phyloP scores from a whole-genome alignment of 192 early-diverging fungal genomes.

The Umbelopsis vinacea region DNA sequence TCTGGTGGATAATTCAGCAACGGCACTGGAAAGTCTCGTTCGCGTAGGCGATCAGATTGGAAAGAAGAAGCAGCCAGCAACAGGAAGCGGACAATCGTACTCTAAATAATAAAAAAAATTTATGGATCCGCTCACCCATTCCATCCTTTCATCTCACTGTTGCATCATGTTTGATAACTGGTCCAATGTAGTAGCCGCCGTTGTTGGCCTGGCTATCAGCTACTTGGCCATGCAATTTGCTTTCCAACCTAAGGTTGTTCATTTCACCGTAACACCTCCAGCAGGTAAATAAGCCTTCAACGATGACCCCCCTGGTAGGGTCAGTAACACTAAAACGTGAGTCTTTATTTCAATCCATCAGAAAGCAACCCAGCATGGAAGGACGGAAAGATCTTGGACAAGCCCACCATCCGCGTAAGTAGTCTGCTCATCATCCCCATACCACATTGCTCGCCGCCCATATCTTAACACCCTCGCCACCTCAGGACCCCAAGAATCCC shows the following conservation, averaged over 20 bases:
- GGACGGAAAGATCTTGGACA: conserved; percentile 47
- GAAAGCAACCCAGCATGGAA: conserved; percentile 56
- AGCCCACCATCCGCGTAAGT: conserved; percentile 52
- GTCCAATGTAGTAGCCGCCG: neutral
- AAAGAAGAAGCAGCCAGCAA: neutral
- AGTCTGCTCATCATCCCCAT: neutral
- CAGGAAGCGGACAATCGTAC: neutral
- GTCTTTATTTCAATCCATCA: conserved; percentile 14
- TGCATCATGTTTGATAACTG: conserved; percentile 15
- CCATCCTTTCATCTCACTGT: neutral
- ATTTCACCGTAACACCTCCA: conserved; percentile 28
- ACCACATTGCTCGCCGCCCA: neutral
- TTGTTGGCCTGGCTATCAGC: conserved; percentile 13
- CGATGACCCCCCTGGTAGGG: neutral
- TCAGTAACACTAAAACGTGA: neutral
- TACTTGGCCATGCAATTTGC: neutral
- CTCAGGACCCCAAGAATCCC: conserved; percentile 51
- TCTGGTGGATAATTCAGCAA: conserved; percentile 62
- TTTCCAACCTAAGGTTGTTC: conserved; percentile 13
- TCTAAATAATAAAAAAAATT: conserved; percentile 5
- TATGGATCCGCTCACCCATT: neutral
- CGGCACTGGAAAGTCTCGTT: conserved; percentile 71
- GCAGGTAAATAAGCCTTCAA: conserved; percentile 22
- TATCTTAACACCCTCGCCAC: neutral
- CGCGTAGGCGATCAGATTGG: neutral